Conservation (phyloP, 2,329 filamentous ascomycete genomes). For the Paracorniculantispora psalliotae region DNA sequence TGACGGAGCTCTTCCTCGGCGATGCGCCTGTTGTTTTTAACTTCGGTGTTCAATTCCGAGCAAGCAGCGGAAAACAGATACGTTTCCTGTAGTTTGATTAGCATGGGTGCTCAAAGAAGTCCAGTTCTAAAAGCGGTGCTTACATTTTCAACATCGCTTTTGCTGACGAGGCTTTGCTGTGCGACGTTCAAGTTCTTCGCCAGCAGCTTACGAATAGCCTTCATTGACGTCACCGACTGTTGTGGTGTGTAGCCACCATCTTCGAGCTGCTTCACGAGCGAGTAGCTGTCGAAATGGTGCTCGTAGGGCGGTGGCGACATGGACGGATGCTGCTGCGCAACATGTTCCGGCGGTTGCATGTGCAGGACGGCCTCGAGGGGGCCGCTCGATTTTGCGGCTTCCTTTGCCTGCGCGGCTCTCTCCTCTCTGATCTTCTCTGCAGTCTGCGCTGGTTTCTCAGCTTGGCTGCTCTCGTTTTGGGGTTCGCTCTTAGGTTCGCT, state of each 20-base stretch:
- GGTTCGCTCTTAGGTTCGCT: neutral
- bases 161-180: slow-evolving; percentile 74
- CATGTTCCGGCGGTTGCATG: slow-evolving; percentile 39
- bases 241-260: slow-evolving; percentile 66
- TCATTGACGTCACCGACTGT: slow-evolving; percentile 86
- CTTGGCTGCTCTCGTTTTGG: neutral
- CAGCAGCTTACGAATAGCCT: slow-evolving; percentile 74
- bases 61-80: slow-evolving; percentile 94
- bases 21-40: slow-evolving; percentile 69
- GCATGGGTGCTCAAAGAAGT: neutral
- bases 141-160: slow-evolving; percentile 84
- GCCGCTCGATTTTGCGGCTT: slow-evolving; percentile 38
- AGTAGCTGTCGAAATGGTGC: slow-evolving; percentile 95
- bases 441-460: neutral
- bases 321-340: slow-evolving; percentile 54
- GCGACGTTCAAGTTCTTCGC: slow-evolving; percentile 77
- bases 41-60: slow-evolving; percentile 82
- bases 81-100: slow-evolving; percentile 53
- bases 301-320: slow-evolving; percentile 73
- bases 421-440: slow-evolving; percentile 16
- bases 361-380: slow-evolving; percentile 48
- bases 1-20: slow-evolving; percentile 78
- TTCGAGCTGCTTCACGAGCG: slow-evolving; percentile 75
- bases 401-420: slow-evolving; percentile 26
- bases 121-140: slow-evolving; percentile 9